These are phyloP conservation scores for maize (Zea mays) DNA, from an alignment of 176 grass and related monocot species.

Conservation along the genomic window DNA sequence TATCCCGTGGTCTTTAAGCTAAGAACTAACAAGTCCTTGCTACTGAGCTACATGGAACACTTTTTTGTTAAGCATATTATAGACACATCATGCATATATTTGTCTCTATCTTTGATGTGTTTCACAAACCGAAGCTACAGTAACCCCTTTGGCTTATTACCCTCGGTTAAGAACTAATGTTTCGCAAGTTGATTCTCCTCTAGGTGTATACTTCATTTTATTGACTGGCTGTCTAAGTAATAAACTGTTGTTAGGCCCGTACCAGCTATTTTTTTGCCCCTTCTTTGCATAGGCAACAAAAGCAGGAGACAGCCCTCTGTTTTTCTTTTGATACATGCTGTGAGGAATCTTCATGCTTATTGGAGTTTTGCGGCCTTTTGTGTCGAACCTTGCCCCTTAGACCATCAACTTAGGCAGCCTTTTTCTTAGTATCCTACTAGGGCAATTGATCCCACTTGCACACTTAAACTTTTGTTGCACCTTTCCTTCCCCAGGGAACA, in stretches of 20 bases:
- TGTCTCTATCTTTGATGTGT: conserved; percentile 33
- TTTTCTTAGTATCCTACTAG: conserved; percentile 53
- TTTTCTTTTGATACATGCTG: conserved; percentile 43
- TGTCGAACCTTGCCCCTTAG: conserved; percentile 44
- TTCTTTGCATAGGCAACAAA: conserved; percentile 42
- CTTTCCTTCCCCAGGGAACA: conserved; percentile 53
- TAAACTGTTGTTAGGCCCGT: conserved; percentile 38
- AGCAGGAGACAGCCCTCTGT: conserved; percentile 39
- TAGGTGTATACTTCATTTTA: conserved; percentile 45
- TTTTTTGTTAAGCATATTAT: conserved; percentile 10
- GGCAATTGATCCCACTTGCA: conserved; percentile 44
- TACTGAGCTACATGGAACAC: conserved; percentile 26
- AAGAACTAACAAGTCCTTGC: conserved; percentile 18
- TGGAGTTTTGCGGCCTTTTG: conserved; percentile 50
- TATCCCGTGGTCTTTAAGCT: conserved; percentile 22
- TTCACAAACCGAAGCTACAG: conserved; percentile 31
- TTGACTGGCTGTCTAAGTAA: conserved; percentile 35
- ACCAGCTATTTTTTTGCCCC: conserved; percentile 20
- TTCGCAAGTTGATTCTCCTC: conserved; percentile 39
- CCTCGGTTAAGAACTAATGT: conserved; percentile 29
- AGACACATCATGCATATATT: conserved; percentile 42
- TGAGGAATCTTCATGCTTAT: conserved; percentile 51
- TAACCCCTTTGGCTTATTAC: conserved; percentile 27
- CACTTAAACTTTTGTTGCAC: conserved; percentile 41
- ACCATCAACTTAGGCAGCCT: conserved; percentile 48